Evolutionary conservation across 352 stramenopile genomes (phyloP), one percentile per base, ranked within the genome.

Genomic region (Thraustotheca clavata): DNA sequence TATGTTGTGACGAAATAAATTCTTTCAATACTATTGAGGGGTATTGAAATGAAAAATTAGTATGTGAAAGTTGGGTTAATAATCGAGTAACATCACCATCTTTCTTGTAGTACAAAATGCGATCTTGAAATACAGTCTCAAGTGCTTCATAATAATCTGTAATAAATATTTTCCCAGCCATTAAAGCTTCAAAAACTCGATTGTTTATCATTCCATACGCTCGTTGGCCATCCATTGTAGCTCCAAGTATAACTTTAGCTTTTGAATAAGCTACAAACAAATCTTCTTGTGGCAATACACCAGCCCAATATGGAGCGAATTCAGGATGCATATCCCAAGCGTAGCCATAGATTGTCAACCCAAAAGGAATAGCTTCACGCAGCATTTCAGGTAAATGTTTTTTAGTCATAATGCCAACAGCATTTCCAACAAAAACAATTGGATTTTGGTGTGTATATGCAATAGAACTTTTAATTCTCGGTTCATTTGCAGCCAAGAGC

Each of bases 171-270:
- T 43, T 33, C 11, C 69, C 69, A n/a, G 67, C 62, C 18, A 69
- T 65, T 20, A 76, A 49, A 4, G 54, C 71, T 54, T 76, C 71
- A 47, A 71, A 76, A 8, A 76, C 69, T 16, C 71, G 65, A 55
- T 76, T 76, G 57, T 75, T 76, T 40, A 74, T 63, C 69, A 75
- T 76, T 67, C 71, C 69, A 7, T 40, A 27, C 18, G 43, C 47
- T 29, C 67, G 62, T 60, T 77, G 72, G 11, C 49, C 40, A 27
- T 67, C 49, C 49, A 76, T 74, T 11, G 69, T 76, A 18, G 67
- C 67, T 26, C 59, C 63, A 2, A 77, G n/a, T 6, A 77, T 63
- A 0, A 69, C 62, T 18, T 50, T n/a, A 12, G 72, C 70, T 4
- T 38, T 31, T 14, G 32, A 14, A 49, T 77, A 76, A 5, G 62